A percentile compares a stretch with the other conserved stretches of the same genome.
phyloP scores from a whole-genome alignment of 306 rosid species.

The Castanea crenata region DNA sequence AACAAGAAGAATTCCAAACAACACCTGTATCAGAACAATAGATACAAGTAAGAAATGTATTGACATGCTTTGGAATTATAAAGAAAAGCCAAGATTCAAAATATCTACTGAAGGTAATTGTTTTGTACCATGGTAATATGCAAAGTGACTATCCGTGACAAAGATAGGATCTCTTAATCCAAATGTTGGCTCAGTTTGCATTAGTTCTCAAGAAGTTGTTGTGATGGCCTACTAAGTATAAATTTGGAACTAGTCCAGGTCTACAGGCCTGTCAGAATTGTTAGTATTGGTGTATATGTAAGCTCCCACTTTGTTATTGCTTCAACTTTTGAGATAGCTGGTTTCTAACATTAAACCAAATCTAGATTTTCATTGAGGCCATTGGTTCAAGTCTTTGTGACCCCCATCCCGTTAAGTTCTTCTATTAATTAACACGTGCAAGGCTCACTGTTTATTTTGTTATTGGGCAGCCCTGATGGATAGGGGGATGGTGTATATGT shows the following conservation, averaged over 20 bases:
- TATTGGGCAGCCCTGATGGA: background rate
- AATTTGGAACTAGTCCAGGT: background rate
- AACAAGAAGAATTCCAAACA: constrained; percentile 66
- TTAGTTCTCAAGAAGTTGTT: background rate
- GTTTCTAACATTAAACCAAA: background rate
- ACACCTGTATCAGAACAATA: constrained; percentile 45
- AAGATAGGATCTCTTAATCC: background rate
- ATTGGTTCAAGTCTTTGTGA: background rate
- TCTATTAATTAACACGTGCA: background rate
- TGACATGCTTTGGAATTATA: background rate
- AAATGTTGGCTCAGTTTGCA: background rate
- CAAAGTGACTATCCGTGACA: background rate
- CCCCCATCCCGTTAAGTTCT: background rate
- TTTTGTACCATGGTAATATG: background rate
- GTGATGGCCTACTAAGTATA: background rate
- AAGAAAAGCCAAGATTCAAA: constrained; percentile 1
- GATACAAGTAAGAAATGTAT: constrained; percentile 2
- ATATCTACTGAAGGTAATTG: background rate
- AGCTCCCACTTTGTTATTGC: background rate
- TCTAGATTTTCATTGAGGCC: background rate
- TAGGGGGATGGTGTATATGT: background rate
- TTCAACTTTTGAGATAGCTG: background rate
- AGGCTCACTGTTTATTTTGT: background rate
- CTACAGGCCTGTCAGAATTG: background rate
- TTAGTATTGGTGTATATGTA: background rate